phyloP scores from a whole-genome alignment of 768 basidiomycete species.

The Polyporus arcularius region DNA sequence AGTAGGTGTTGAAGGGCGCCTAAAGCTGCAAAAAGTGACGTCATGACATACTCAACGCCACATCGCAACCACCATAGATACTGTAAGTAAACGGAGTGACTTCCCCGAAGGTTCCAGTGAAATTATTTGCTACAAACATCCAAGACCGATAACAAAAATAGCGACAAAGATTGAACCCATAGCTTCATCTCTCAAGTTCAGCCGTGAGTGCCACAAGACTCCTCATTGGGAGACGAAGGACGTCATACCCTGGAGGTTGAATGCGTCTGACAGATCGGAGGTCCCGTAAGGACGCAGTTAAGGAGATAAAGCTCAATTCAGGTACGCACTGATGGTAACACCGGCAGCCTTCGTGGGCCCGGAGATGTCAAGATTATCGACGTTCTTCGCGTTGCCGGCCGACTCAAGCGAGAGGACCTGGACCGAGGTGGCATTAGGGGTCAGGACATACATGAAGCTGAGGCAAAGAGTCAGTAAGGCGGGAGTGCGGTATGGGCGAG shows the following conservation, averaged over 20 bases:
- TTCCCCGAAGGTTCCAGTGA: too few species aligned
- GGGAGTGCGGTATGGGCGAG: neutral
- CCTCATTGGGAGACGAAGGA: slow-evolving; percentile 10
- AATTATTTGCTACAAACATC: too few species aligned
- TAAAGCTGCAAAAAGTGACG: too few species aligned
- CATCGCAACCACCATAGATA: too few species aligned
- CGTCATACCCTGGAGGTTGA: slow-evolving; percentile 26
- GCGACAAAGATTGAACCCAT: too few species aligned
- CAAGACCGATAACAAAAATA: too few species aligned
- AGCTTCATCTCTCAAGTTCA: too few species aligned
- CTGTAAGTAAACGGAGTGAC: too few species aligned
- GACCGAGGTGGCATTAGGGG: slow-evolving; percentile 20
- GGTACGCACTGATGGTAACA: slow-evolving; percentile 16
- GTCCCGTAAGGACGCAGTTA: too few species aligned
- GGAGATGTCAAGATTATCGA: slow-evolving; percentile 16
- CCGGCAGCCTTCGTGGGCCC: slow-evolving; percentile 17
- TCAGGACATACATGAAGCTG: slow-evolving; percentile 28
- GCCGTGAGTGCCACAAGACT: neutral
- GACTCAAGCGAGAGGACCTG: slow-evolving; percentile 24
- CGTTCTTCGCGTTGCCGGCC: slow-evolving; percentile 21
- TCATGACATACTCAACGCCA: too few species aligned
- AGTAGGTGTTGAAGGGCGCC: too few species aligned
- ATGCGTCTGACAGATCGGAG: neutral
- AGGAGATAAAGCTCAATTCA: neutral
- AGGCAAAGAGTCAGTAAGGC: neutral